These are phyloP conservation scores for Plasmodium malariae DNA, from an alignment of 169 alveolate species.

Conservation along the genomic window DNA sequence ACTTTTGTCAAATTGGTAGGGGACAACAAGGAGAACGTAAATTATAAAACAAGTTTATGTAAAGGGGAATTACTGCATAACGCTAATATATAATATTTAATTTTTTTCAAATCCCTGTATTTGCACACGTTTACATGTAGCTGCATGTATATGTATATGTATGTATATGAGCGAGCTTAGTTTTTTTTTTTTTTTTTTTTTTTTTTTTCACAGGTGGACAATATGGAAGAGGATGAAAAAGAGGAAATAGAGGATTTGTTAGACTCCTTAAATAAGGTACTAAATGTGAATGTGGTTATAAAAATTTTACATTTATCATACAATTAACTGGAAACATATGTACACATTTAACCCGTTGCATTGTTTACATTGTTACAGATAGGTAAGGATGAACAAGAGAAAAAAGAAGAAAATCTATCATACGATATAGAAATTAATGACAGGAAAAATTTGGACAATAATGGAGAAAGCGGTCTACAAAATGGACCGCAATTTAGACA, in stretches of 20 bases:
- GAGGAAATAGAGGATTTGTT: constrained; percentile 54
- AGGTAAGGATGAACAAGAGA: constrained; percentile 16
- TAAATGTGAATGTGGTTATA: neutral
- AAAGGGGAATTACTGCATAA: too few species aligned
- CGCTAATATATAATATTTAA: too few species aligned
- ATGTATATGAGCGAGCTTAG: neutral
- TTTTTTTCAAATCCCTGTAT: too few species aligned
- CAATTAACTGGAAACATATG: neutral
- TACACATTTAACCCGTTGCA: too few species aligned
- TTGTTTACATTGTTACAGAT: constrained; percentile 26
- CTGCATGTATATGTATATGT: too few species aligned
- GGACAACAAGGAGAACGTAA: too few species aligned
- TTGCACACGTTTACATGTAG: too few species aligned
- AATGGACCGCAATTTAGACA: constrained; percentile 36
- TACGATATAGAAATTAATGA: constrained; percentile 16
- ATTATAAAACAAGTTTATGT: too few species aligned
- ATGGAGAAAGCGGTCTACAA: neutral
- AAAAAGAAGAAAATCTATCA: neutral
- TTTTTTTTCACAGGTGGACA: constrained; percentile 1
- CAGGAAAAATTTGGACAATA: neutral
- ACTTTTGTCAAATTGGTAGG: constrained; percentile 1
- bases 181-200: neutral
- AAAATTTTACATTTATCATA: neutral
- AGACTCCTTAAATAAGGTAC: constrained; percentile 65
- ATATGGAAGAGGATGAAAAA: constrained; percentile 29